Conservation (phyloP, 768 basidiomycete species). For the Auricularia cornea region DNA sequence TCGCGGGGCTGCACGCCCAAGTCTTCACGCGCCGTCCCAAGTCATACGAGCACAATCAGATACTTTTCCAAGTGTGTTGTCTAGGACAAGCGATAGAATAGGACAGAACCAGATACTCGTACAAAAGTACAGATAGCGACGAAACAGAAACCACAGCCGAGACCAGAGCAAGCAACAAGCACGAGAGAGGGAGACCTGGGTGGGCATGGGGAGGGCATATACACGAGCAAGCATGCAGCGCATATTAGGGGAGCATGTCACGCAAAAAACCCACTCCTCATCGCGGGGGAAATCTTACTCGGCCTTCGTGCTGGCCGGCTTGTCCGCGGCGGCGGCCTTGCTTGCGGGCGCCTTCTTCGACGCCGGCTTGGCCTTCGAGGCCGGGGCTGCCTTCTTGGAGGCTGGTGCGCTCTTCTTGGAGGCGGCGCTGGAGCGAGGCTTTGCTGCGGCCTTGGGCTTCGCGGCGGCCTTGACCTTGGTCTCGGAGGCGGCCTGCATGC, state of each 20-base stretch:
- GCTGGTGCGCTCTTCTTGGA: background rate
- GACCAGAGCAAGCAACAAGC: background rate
- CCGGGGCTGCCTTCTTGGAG: constrained; percentile 40
- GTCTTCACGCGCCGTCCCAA: no score
- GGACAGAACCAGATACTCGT: background rate
- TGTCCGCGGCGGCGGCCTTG: background rate
- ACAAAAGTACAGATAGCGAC: background rate
- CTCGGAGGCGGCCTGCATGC: constrained; percentile 7
- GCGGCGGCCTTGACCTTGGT: constrained; percentile 15
- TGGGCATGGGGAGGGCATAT: background rate
- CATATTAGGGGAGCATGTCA: background rate
- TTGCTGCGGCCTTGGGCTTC: constrained; percentile 24
- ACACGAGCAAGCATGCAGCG: background rate
- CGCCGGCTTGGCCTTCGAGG: constrained; percentile 17
- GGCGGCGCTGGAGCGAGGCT: constrained; percentile 1
- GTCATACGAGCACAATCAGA: no score
- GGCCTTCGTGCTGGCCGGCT: background rate
- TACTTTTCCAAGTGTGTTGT: no score
- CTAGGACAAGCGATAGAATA: background rate
- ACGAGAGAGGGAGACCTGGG: background rate
- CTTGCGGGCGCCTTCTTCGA: constrained; percentile 19
- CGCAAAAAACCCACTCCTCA: background rate
- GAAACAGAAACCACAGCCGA: background rate
- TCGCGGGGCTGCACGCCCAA: no score
- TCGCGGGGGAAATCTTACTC: background rate